Conservation (phyloP, 2,329 filamentous ascomycete genomes). For the Fusarium verticillioides region DNA sequence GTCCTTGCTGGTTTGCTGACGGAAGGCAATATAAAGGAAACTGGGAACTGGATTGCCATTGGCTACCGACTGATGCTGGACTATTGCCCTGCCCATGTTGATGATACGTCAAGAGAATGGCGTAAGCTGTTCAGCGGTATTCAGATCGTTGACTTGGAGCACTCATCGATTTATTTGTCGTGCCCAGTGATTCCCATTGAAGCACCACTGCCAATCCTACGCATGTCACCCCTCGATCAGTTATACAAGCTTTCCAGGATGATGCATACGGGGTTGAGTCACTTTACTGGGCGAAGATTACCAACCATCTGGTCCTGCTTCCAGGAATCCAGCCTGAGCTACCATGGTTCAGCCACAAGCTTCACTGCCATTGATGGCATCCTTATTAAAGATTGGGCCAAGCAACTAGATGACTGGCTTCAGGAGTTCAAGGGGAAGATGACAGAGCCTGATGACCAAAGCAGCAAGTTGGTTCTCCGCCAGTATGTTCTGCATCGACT, state of each 20-base stretch:
- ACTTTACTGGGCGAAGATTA: not conserved
- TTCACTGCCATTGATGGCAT: conserved; percentile 11
- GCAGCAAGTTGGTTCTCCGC: conserved; percentile 5
- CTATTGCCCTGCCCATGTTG: conserved; percentile 14
- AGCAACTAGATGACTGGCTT: conserved; percentile 7
- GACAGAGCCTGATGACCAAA: conserved; percentile 8
- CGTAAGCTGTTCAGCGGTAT: conserved; percentile 13
- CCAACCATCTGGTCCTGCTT: conserved; percentile 18
- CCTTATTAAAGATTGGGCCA: conserved; percentile 10
- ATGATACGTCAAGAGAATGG: conserved; percentile 17
- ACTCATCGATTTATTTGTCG: conserved; percentile 5
- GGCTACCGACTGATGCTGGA: conserved; percentile 14
- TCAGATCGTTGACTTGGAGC: conserved; percentile 14
- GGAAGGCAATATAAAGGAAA: conserved; percentile 3
- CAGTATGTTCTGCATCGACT: conserved; percentile 10
- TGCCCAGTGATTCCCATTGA: conserved; percentile 16
- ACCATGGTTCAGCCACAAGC: not conserved
- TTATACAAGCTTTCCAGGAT: conserved; percentile 7
- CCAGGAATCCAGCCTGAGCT: not conserved
- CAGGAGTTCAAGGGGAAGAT: conserved; percentile 16
- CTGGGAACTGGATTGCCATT: conserved; percentile 17
- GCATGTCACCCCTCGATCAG: conserved; percentile 11
- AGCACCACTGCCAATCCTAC: not conserved
- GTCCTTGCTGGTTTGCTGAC: conserved; percentile 2
- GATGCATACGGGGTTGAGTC: conserved; percentile 10